A percentile compares a stretch with the other conserved stretches of the same genome.
Conservation (phyloP, 75 land plant species). For the Picea sitchensis region DNA sequence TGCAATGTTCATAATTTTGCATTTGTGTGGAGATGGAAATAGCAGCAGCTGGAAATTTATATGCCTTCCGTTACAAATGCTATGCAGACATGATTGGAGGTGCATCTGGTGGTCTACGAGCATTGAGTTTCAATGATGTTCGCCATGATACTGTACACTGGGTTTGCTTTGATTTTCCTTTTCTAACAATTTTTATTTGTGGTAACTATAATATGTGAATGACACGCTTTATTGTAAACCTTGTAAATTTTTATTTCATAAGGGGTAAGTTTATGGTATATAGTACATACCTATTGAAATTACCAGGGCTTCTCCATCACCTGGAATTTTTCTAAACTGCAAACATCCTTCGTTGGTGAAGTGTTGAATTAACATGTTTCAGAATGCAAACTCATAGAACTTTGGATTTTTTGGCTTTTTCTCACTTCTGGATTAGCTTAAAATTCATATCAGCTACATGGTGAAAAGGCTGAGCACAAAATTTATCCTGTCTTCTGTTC, state of each 20-base stretch:
- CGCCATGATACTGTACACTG: constrained; percentile 43
- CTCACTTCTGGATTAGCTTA: not conserved
- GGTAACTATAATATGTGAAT: not conserved
- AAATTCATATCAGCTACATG: not conserved
- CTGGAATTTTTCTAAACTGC: not conserved
- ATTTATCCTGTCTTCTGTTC: not conserved
- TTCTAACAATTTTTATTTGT: not conserved
- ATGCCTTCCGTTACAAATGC: constrained; percentile 37
- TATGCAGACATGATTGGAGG: constrained; percentile 32
- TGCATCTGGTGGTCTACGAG: constrained; percentile 18
- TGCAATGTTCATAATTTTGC: constrained; percentile 38
- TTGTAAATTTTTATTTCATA: not conserved
- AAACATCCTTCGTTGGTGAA: not conserved
- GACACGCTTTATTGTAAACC: not conserved
- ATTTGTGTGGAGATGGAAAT: constrained; percentile 43
- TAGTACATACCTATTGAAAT: not conserved
- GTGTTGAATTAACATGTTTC: not conserved
- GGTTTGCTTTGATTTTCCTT: constrained; percentile 16
- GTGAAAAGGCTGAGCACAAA: not conserved
- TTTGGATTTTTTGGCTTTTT: not conserved
- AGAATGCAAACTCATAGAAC: not conserved
- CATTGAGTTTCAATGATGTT: constrained; percentile 35
- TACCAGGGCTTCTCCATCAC: not conserved
- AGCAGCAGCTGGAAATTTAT: constrained; percentile 45
- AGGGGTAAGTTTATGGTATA: not conserved